Base-by-base conservation (phyloP, 805 yeast species). In the Scheffersomyces coipomensis region DNA sequence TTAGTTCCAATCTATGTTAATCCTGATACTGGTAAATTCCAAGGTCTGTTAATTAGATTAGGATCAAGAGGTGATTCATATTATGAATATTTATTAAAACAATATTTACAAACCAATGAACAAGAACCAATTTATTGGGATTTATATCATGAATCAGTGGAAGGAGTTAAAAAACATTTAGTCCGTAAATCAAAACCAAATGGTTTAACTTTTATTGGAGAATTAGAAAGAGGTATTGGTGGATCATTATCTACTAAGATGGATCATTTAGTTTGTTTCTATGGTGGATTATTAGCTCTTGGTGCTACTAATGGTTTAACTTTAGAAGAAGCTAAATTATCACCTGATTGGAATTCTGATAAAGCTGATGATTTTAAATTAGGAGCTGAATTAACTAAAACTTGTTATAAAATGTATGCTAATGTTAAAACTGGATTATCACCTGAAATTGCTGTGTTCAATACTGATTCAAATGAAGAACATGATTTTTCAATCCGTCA, bases 61-160 rank as follows among this genome's bases (percentile, higher is more conserved):
- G 97, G 97, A 0, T 85, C 95, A 1, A 73, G 97, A 49, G 97
- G 96, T 34, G 97, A 89, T 62, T 87, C 96, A 0, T 90, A 89
- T 58, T 89, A 90, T 56, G 97, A 90, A 64, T 88, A 88, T 57
- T 67, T 90, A 33, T 69, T 89, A 47, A 89, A 89, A 60, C 96
- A 88, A 62, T 87, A 84, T 53, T 62, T 90, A 47, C 90, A 86
- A 60, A 88, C 97, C 2, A 72, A 73, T 40, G 76, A 78, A 53
- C 59, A 68, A 44, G 85, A 81, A 47, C 62, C 63, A 2, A 56
- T 84, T 9, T 89, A 88, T 60, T 67, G 79, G 52, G 76, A 78
- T 11, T 79, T 89, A 83, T 90, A 88, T 60, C 76, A 81, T 47
- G 86, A 85, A 57, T 71, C 95, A 0, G 82, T 85, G 30, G 76